Conservation (phyloP, 1,284 basidiomycete genomes). For the Coriolopsis trogii region DNA sequence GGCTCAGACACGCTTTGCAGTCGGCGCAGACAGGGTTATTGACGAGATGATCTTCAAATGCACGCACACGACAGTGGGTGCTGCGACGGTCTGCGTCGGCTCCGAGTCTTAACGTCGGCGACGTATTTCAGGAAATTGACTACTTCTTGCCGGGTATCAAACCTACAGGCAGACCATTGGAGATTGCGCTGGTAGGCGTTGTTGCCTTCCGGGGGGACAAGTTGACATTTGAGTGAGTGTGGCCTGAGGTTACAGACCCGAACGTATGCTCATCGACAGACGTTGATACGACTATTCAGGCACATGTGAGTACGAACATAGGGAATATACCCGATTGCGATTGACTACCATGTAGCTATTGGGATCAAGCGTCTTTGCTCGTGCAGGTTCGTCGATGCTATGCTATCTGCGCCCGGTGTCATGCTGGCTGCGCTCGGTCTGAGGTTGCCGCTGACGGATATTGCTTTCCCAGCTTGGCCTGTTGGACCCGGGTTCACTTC, state of each 20-base stretch:
- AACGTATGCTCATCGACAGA: too few relatives aligned
- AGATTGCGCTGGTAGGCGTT: slow-evolving; percentile 53
- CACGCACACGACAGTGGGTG: slow-evolving; percentile 43
- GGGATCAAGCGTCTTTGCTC: slow-evolving; percentile 51
- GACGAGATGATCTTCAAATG: slow-evolving; percentile 53
- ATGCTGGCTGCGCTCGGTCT: neutral
- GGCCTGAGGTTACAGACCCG: too few relatives aligned
- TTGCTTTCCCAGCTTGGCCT: slow-evolving; percentile 40
- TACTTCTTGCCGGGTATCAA: slow-evolving; percentile 53
- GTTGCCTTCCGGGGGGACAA: slow-evolving; percentile 56
- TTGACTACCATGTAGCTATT: slow-evolving; percentile 38
- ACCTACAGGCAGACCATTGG: slow-evolving; percentile 47
- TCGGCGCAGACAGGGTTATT: slow-evolving; percentile 49
- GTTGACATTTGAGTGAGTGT: slow-evolving; percentile 52
- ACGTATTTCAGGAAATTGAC: slow-evolving; percentile 44
- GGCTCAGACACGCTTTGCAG: too few relatives aligned
- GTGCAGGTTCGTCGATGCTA: slow-evolving; percentile 43
- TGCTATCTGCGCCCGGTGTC: too few relatives aligned
- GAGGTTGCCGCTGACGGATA: too few relatives aligned
- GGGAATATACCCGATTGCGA: neutral
- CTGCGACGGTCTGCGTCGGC: neutral
- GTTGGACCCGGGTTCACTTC: slow-evolving; percentile 36
- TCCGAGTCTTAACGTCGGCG: neutral
- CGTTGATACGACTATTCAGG: too few relatives aligned
- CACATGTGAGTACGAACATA: slow-evolving; percentile 32